phyloP scores from a whole-genome alignment of 2,329 filamentous ascomycete species.

The Neofusicoccum umdonicola region DNA sequence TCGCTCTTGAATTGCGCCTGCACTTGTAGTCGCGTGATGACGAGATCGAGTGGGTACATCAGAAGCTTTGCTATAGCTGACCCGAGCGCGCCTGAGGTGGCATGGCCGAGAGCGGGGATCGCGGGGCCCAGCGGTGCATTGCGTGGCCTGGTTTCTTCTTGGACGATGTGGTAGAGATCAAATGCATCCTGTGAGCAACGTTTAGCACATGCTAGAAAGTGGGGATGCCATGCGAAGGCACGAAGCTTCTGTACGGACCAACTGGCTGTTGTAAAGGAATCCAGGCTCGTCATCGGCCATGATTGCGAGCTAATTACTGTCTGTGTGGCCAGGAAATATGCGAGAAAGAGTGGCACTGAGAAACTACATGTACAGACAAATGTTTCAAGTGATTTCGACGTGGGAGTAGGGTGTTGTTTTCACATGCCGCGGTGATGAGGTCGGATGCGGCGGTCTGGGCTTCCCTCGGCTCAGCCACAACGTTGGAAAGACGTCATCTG shows the following conservation, averaged over 20 bases:
- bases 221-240: background rate
- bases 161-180: conserved; percentile 40
- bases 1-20: conserved; percentile 58
- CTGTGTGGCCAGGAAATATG: background rate
- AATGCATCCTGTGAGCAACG: conserved; percentile 37
- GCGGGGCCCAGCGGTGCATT: conserved; percentile 41
- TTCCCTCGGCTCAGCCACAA: background rate
- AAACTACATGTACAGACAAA: background rate
- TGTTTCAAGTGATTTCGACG: background rate
- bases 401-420: background rate
- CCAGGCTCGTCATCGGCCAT: conserved; percentile 23
- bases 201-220: background rate
- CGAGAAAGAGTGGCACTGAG: background rate
- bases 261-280: conserved; percentile 33
- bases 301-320: background rate
- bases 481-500: conserved; percentile 6
- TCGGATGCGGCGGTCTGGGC: background rate
- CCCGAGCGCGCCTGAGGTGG: conserved; percentile 73
- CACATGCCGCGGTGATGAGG: background rate
- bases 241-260: conserved; percentile 3
- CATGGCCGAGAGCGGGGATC: conserved; percentile 76
- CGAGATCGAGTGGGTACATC: conserved; percentile 78
- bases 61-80: conserved; percentile 75
- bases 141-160: conserved; percentile 30
- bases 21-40: conserved; percentile 79